A percentile compares a stretch with the other conserved stretches of the same genome.
Evolutionary conservation across 805 yeast species (phyloP).

Genomic region (Ogataea haglerorum): DNA sequence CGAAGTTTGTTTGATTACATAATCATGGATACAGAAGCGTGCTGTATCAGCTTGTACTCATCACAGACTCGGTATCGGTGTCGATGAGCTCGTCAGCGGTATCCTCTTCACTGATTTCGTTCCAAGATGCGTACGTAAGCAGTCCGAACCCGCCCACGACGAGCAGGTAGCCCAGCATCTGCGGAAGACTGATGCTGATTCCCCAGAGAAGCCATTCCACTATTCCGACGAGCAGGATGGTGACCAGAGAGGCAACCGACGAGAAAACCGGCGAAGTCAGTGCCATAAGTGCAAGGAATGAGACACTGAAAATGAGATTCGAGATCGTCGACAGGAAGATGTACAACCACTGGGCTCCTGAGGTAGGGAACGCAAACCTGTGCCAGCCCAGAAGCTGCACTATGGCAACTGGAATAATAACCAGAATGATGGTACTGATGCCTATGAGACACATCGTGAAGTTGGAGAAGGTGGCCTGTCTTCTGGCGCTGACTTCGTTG

Average conservation of each 20-base stretch:
- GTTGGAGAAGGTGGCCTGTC: slow-evolving; percentile 80
- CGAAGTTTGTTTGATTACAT: neutral
- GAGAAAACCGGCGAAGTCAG: slow-evolving; percentile 83
- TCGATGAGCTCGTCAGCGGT: slow-evolving; percentile 33
- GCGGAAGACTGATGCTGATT: slow-evolving; percentile 49
- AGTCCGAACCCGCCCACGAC: slow-evolving; percentile 68
- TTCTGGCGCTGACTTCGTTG: slow-evolving; percentile 52
- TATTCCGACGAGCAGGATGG: slow-evolving; percentile 75
- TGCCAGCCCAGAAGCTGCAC: slow-evolving; percentile 56
- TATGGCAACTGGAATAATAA: slow-evolving; percentile 47
- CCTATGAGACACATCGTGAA: slow-evolving; percentile 72
- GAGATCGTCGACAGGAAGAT: slow-evolving; percentile 53
- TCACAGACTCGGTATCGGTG: slow-evolving; percentile 33
- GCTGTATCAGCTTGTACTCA: slow-evolving; percentile 14
- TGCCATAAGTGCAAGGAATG: slow-evolving; percentile 75
- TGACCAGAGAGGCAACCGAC: slow-evolving; percentile 55
- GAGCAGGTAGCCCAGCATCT: slow-evolving; percentile 64
- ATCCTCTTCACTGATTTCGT: slow-evolving; percentile 47
- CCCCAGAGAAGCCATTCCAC: slow-evolving; percentile 71
- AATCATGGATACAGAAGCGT: slow-evolving; percentile 6
- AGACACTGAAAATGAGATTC: slow-evolving; percentile 65
- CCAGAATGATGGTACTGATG: slow-evolving; percentile 44
- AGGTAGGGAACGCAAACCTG: slow-evolving; percentile 50
- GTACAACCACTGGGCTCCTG: slow-evolving; percentile 39
- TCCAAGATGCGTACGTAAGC: slow-evolving; percentile 64